These are phyloP conservation scores for Heritiera littoralis DNA, from an alignment of 345 rosid genomes.

Conservation along the genomic window DNA sequence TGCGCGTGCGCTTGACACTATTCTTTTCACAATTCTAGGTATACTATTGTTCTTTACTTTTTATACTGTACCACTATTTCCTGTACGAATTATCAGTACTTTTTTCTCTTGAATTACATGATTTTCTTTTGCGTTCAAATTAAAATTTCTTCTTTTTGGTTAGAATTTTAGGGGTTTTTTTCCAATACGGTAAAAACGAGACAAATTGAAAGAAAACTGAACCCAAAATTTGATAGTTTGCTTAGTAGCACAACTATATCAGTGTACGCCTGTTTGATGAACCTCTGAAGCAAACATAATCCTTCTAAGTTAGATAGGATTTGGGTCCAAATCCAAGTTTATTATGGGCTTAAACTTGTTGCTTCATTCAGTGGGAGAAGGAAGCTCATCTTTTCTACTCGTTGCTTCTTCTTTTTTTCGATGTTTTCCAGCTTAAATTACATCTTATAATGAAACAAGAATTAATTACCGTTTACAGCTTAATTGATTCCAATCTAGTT, in stretches of 20 bases:
- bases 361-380: no score
- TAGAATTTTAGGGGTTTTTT: no score
- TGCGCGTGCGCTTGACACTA: conserved; percentile 64
- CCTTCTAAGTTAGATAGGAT: no score
- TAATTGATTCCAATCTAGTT: conserved; percentile 5
- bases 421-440: not conserved
- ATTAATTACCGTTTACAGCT: not conserved
- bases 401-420: no score
- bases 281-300: no score
- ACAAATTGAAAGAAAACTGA: no score
- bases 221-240: no score
- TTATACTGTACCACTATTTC: not conserved
- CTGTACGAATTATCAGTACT: not conserved
- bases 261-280: no score
- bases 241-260: no score
- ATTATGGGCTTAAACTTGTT: not conserved
- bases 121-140: not conserved
- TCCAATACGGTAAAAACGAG: no score
- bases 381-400: not conserved
- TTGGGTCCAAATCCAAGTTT: not conserved
- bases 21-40: not conserved
- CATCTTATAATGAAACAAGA: not conserved
- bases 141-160: not conserved
- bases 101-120: not conserved
- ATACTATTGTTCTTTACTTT: not conserved